Base-by-base conservation (phyloP, 177 flowering plant genomes). In the Vitis hybrid region DNA sequence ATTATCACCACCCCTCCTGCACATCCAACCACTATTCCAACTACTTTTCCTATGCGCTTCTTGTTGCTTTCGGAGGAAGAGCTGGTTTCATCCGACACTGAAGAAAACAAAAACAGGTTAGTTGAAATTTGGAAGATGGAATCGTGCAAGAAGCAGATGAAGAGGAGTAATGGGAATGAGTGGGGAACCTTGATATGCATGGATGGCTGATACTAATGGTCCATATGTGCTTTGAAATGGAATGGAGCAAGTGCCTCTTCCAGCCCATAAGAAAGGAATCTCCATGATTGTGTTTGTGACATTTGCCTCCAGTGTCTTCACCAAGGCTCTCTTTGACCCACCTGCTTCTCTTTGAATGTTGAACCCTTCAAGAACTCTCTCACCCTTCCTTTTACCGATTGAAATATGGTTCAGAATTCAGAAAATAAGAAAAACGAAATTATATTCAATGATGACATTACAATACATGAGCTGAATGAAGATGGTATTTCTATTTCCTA, bases 201-300 rank as follows among this genome's bases (percentile, higher is more conserved):
- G 81, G 67, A 85, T 79, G 10, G 86, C 86, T 30, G 88, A 85
- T 6, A 85, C 79, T 46, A 83, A 54, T 15, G 88, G 86, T 56
- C 88, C 88, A 60, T 69, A 85, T 41, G 86, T 82, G 65, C 79
- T 61, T 69, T 85, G 89, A 50, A 50, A n/a, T 8, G 86, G 89
- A 46, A 86, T 84, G 82, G 87, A 86, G 66, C 89, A 86, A 24
- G 89, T 85, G 46, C 84, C 86, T 65, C 58, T 83, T 9, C 86
- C 86, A 20, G 83, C 81, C 87, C 87, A 84, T 13, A 69, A 67
- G 58, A 86, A 74, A 69, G 84, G 85, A 11, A 86, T 74, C 14
- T 86, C 85, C 77, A 85, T 73, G 50, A 77, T 54, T 32, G 79
- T 67, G 68, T 83, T 77, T 10, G 89, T 82, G 68, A 85, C 85